Conservation (phyloP, 2,329 filamentous ascomycete species). For the Apiospora pterosperma region DNA sequence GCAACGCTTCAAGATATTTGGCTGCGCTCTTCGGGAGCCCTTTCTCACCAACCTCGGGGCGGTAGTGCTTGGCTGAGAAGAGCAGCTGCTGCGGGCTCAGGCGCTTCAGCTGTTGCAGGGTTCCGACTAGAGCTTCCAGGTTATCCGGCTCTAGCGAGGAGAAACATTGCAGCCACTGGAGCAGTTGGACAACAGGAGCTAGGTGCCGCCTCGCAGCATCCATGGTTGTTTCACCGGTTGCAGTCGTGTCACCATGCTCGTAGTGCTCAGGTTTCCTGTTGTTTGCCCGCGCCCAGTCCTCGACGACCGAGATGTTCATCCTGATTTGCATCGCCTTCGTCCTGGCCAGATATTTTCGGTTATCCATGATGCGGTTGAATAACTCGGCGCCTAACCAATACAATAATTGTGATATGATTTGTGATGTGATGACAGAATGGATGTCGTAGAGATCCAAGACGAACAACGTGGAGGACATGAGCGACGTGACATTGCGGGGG, state of each 20-base stretch:
- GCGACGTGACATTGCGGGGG: slow-evolving; percentile 93
- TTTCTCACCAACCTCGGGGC: slow-evolving; percentile 93
- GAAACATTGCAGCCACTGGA: slow-evolving; percentile 98
- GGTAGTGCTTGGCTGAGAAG: slow-evolving; percentile 88
- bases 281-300: slow-evolving; percentile 94
- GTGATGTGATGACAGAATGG: slow-evolving; percentile 90
- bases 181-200: slow-evolving; percentile 83
- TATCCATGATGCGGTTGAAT: slow-evolving; percentile 97
- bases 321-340: slow-evolving; percentile 99
- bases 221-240: slow-evolving; percentile 81
- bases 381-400: slow-evolving; percentile 97
- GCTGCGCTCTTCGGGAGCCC: slow-evolving; percentile 81
- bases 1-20: slow-evolving; percentile 78
- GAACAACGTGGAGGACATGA: slow-evolving; percentile 93
- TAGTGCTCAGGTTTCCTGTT: slow-evolving; percentile 94
- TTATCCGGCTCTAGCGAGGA: slow-evolving; percentile 86
- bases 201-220: slow-evolving; percentile 83
- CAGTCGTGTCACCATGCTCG: slow-evolving; percentile 83
- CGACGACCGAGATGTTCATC: slow-evolving; percentile 93
- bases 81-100: slow-evolving; percentile 86
- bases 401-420: slow-evolving; percentile 86
- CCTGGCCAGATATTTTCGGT: slow-evolving; percentile 86
- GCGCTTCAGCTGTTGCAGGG: slow-evolving; percentile 81
- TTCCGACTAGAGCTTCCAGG: slow-evolving; percentile 81
- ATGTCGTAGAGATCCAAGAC: slow-evolving; percentile 98